Evolutionary conservation across 257 asterid genomes (phyloP).

Genomic region (Penstemon davidsonii): DNA sequence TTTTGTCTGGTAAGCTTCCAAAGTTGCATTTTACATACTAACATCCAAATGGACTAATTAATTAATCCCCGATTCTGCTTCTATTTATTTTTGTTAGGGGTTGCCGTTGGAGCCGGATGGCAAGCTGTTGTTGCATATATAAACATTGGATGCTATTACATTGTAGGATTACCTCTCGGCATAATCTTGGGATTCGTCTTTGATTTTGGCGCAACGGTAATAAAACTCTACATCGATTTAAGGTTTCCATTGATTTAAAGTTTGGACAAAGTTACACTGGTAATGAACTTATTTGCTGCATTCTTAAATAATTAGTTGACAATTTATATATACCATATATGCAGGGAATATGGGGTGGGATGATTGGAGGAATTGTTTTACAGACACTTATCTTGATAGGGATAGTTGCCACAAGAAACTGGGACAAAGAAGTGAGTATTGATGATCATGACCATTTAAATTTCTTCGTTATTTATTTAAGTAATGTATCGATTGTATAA

Average conservation of each 20-base stretch:
- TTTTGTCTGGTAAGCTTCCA: conserved; percentile 57
- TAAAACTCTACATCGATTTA: not conserved
- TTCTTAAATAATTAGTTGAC: not conserved
- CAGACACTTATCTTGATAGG: conserved; percentile 68
- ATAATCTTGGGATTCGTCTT: conserved; percentile 64
- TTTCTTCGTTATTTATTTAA: not conserved
- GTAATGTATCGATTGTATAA: not conserved
- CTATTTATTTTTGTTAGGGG: conserved; percentile 47
- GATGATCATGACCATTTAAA: not conserved
- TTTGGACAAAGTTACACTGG: not conserved
- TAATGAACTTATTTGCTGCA: not conserved
- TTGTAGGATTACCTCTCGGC: conserved; percentile 78
- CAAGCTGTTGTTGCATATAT: conserved; percentile 71
- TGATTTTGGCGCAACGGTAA: conserved; percentile 52
- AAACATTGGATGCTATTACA: conserved; percentile 71
- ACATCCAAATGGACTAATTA: not conserved
- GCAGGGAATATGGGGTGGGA: conserved; percentile 93
- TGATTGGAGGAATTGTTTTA: conserved; percentile 73
- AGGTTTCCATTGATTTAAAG: not conserved
- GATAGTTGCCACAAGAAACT: conserved; percentile 55
- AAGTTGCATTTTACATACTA: not conserved
- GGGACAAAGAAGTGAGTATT: conserved; percentile 71
- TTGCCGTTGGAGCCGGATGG: conserved; percentile 98
- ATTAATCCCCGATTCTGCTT: not conserved
- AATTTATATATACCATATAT: conserved; percentile 5